These are phyloP conservation scores for Plantago lanceolata DNA, from an alignment of 305 asterid species.

Conservation along the genomic window DNA sequence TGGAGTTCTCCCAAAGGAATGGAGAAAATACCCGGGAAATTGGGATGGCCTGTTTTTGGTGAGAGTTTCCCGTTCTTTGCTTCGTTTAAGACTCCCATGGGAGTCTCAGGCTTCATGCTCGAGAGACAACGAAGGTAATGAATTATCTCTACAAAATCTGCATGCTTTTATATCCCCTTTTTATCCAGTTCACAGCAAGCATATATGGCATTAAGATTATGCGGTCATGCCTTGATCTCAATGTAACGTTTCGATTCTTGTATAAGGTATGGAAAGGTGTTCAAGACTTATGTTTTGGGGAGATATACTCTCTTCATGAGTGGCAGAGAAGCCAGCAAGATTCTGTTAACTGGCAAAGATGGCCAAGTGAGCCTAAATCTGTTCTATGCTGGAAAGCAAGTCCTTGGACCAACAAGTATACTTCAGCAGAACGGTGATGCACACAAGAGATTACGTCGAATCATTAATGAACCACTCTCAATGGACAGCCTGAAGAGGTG, in stretches of 20 bases:
- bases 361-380: slow-evolving; percentile 73
- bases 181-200: too few relatives aligned
- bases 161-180: too few relatives aligned
- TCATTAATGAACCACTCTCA: slow-evolving; percentile 75
- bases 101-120: slow-evolving; percentile 63
- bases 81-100: slow-evolving; percentile 55
- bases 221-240: neutral
- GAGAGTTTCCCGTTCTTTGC: slow-evolving; percentile 63
- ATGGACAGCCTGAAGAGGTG: slow-evolving; percentile 56
- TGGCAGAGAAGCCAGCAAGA: slow-evolving; percentile 71
- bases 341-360: slow-evolving; percentile 71
- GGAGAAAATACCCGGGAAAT: slow-evolving; percentile 59
- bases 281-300: slow-evolving; percentile 66
- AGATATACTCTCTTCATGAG: slow-evolving; percentile 72
- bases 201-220: too few relatives aligned
- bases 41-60: slow-evolving; percentile 77
- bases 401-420: slow-evolving; percentile 75
- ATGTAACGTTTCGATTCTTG: neutral
- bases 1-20: slow-evolving; percentile 48
- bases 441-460: slow-evolving; percentile 57
- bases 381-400: slow-evolving; percentile 73
- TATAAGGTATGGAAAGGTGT: slow-evolving; percentile 68
- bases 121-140: slow-evolving; percentile 60
- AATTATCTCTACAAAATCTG: too few relatives aligned
- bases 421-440: slow-evolving; percentile 72